Conservation (phyloP, 2,329 filamentous ascomycete genomes). For the Fusarium sp. region DNA sequence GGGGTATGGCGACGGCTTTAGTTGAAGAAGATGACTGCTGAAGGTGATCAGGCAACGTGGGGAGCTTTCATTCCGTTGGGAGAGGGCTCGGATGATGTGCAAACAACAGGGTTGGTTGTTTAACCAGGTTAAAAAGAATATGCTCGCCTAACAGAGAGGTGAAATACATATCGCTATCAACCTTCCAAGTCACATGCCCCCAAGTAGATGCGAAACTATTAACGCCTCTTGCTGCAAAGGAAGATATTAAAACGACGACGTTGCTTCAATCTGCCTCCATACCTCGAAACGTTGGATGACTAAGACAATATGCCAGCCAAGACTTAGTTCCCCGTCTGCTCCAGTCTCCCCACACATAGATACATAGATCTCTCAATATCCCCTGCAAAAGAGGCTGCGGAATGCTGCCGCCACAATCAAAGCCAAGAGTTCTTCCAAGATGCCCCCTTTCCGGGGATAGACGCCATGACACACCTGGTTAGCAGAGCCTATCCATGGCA, state of each 20-base stretch:
- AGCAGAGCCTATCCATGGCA: constrained; percentile 27
- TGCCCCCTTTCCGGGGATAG: constrained; percentile 47
- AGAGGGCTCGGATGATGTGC: too few species aligned
- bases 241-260: too few species aligned
- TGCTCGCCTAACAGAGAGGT: too few species aligned
- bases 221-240: too few species aligned
- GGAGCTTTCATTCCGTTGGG: constrained; percentile 2
- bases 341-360: constrained; percentile 15
- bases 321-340: background rate
- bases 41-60: background rate
- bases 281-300: background rate
- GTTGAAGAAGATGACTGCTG: constrained; percentile 13
- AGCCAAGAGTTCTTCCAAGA: constrained; percentile 44
- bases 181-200: too few species aligned
- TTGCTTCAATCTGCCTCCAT: too few species aligned
- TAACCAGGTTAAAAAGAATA: background rate
- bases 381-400: constrained; percentile 49
- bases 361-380: constrained; percentile 34
- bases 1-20: constrained; percentile 26
- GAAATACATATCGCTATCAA: too few species aligned
- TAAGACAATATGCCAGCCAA: constrained; percentile 2
- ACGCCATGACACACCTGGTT: constrained; percentile 40
- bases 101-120: background rate
- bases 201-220: too few species aligned
- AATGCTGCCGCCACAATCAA: constrained; percentile 49